These are phyloP conservation scores for Fraxinus dipetala DNA, from an alignment of 305 asterid genomes.

Conservation along the genomic window DNA sequence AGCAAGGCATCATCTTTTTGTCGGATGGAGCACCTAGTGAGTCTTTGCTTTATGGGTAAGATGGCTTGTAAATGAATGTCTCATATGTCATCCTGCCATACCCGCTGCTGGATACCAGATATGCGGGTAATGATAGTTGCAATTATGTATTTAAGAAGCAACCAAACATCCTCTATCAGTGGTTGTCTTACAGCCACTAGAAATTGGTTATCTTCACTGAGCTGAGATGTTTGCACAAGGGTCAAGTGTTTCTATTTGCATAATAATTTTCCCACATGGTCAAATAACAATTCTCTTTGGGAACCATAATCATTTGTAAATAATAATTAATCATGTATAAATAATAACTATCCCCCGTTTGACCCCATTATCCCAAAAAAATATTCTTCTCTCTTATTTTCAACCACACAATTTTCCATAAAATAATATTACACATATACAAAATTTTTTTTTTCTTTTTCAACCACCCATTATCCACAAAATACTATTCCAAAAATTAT, in stretches of 20 bases:
- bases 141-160: background rate
- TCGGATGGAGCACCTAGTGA: background rate
- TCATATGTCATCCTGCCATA: background rate
- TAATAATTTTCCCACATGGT: background rate
- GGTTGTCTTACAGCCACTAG: background rate
- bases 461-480: too few species aligned
- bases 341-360: too few species aligned
- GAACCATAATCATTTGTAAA: background rate
- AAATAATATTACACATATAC: too few species aligned
- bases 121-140: background rate
- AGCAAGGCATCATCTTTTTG: slow-evolving; percentile 8
- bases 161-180: background rate
- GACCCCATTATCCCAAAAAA: too few species aligned
- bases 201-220: background rate
- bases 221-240: background rate
- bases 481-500: too few species aligned
- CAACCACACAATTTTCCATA: too few species aligned
- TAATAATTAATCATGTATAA: background rate
- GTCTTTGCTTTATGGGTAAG: background rate
- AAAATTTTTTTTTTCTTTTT: too few species aligned
- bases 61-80: background rate
- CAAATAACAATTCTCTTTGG: background rate
- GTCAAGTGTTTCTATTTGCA: background rate
- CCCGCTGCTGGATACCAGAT: background rate
- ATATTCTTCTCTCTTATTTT: too few species aligned